These are phyloP conservation scores for Globisporangium heterothallicum DNA, from an alignment of 352 stramenopile genomes.

Conservation along the genomic window DNA sequence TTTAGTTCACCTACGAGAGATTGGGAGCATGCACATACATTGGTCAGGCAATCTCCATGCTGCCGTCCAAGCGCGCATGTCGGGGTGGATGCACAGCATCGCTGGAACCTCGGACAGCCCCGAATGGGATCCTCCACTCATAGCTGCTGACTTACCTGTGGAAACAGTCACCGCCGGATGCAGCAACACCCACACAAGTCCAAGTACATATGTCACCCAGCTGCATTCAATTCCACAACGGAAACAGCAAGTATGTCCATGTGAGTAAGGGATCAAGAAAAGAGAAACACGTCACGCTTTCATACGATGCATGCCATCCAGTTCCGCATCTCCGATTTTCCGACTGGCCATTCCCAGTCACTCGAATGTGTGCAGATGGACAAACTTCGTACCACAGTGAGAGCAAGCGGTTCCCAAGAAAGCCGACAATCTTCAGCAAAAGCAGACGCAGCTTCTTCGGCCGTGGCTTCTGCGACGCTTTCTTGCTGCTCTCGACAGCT, in stretches of 20 bases:
- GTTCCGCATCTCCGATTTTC: too few relatives aligned
- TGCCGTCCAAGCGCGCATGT: background rate
- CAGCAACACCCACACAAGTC: constrained; percentile 70
- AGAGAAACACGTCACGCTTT: background rate
- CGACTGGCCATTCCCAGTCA: too few relatives aligned
- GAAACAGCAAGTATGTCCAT: background rate
- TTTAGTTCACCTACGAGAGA: constrained; percentile 54
- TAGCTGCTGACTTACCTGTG: constrained; percentile 32
- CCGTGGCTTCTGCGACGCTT: background rate
- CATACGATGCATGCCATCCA: too few relatives aligned
- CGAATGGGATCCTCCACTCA: too few relatives aligned
- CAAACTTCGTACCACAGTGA: constrained; percentile 7
- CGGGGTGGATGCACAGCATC: too few relatives aligned
- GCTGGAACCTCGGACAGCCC: too few relatives aligned
- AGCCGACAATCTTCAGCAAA: constrained; percentile 7
- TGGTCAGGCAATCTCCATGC: too few relatives aligned
- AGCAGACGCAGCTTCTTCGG: constrained; percentile 13
- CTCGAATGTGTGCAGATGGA: background rate
- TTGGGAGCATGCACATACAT: background rate
- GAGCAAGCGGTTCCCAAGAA: constrained; percentile 5
- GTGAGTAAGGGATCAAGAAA: background rate
- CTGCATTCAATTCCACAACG: constrained; percentile 19
- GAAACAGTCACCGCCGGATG: constrained; percentile 75
- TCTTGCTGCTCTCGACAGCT: too few relatives aligned
- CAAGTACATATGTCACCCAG: constrained; percentile 63